Percentiles rank a stretch among this genome's conserved stretches.
Evolutionary conservation across 139 green algal genomes (phyloP).

Genomic region (Coelastrella sp.): DNA sequence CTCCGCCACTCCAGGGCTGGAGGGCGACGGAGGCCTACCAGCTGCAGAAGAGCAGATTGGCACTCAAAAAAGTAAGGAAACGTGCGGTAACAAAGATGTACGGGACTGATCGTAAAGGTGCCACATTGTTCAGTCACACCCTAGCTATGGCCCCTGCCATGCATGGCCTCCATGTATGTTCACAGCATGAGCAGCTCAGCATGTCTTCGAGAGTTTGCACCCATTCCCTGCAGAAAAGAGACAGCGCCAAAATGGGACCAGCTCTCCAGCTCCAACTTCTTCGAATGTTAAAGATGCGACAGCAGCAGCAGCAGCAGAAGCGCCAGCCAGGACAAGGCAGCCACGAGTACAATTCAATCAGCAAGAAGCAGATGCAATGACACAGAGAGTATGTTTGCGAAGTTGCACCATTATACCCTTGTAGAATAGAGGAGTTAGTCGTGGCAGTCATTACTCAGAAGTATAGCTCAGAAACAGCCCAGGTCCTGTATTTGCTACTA

Average conservation of each 20-base stretch:
- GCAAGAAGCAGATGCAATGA: background rate
- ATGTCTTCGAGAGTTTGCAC: background rate
- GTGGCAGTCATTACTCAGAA: background rate
- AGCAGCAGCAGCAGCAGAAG: conserved; percentile 5
- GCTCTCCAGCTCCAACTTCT: background rate
- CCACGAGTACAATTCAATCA: background rate
- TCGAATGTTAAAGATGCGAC: background rate
- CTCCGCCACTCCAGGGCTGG: background rate
- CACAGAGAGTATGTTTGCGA: background rate
- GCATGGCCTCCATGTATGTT: background rate
- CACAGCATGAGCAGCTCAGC: background rate
- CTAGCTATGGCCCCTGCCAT: background rate
- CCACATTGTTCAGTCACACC: background rate
- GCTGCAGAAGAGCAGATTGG: background rate
- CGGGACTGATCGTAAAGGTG: too few species aligned
- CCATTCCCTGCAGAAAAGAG: background rate
- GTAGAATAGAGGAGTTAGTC: background rate
- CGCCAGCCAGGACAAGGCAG: conserved; percentile 2
- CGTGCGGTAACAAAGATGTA: background rate
- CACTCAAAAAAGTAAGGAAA: background rate
- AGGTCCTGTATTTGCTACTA: background rate
- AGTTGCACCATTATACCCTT: background rate
- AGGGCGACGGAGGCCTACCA: background rate
- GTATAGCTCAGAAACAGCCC: background rate
- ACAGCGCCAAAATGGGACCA: background rate